A percentile compares a stretch with the other conserved stretches of the same genome.
Evolutionary conservation across 352 stramenopile genomes (phyloP).

Genomic region (Phytopythium cucurbitacearum): DNA sequence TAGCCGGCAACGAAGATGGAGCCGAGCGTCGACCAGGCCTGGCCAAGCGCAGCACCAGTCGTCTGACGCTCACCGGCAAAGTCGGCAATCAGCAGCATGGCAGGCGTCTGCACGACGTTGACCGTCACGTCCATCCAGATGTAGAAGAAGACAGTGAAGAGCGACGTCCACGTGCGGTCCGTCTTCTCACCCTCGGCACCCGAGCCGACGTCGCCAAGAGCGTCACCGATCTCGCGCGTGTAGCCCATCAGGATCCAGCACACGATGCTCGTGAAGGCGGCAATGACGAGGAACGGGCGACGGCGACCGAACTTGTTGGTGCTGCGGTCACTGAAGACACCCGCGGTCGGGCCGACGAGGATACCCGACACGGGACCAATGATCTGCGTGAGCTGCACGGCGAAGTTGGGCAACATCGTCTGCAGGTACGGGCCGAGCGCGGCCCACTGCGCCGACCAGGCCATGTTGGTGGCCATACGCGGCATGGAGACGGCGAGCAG

Average conservation of each 20-base stretch:
- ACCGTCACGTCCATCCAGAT: conserved; percentile 60
- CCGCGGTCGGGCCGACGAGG: conserved; percentile 41
- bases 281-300: conserved; percentile 33
- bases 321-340: conserved; percentile 34
- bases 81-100: conserved; percentile 45
- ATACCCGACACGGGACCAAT: conserved; percentile 43
- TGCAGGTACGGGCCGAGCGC: conserved; percentile 51
- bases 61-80: conserved; percentile 55
- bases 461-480: conserved; percentile 55
- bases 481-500: conserved; percentile 53
- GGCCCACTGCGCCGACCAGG: conserved; percentile 54
- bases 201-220: conserved; percentile 13
- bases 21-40: conserved; percentile 42
- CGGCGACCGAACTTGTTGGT: conserved; percentile 32
- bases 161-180: conserved; percentile 36
- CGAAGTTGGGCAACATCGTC: conserved; percentile 36
- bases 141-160: conserved; percentile 58
- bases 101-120: conserved; percentile 46
- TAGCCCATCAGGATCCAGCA: conserved; percentile 58
- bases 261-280: conserved; percentile 24
- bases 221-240: conserved; percentile 25
- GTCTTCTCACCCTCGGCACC: conserved; percentile 21
- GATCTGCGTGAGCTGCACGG: conserved; percentile 51
- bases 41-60: conserved; percentile 31
- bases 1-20: conserved; percentile 44